Base-by-base conservation (phyloP, 345 rosid species). In the Combretum micranthum region DNA sequence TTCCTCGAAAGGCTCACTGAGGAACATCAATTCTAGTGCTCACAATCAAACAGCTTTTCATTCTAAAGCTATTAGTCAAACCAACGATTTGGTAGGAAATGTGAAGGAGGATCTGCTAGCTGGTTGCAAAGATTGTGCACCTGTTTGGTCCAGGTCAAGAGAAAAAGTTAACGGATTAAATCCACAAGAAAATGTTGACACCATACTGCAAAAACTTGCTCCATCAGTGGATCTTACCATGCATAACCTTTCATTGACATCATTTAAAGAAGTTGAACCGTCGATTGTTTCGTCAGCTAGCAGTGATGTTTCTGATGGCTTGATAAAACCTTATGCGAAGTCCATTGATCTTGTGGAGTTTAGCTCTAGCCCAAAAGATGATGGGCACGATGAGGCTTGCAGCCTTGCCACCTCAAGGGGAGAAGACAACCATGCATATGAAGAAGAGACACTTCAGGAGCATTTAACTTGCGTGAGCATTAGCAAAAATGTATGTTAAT, bases 161-260 rank as follows among this genome's bases (percentile, higher is more conserved):
- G 47, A 15, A 54, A 45, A 23, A 16, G 17, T 11, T 20, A 47
- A 32, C 43, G 18, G 18, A 19, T 4, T 47, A 15, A 52, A 42
- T 18, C 5, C 16, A 42, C 47, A 1, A 5, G 53, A 60, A 16
- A 57, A 60, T 45, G 63, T 23, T 32, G 47, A 46, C 44, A 50
- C 52, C 19, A 23, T 60, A 52, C 50, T 46, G 39, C 56, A 15
- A 13, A 60, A 60, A 60, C 22, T 51, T 69, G 53, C 57, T 12
- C 63, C 74, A 42, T 55, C 72, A 0, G 57, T 74, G 49, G 64
- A 60, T 53, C 61, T 63, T 50, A 43, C 65, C 4, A 47, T 74
- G 56, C 57, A 20, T 59, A 63, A 63, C 72, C 64, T 74, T 42
- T 56, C 78, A 44, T 46, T 70, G 50, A 55, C 59, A 15, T 52